phyloP scores from a whole-genome alignment of 495 filamentous ascomycete species.

The Hyaloscypha finlandica region DNA sequence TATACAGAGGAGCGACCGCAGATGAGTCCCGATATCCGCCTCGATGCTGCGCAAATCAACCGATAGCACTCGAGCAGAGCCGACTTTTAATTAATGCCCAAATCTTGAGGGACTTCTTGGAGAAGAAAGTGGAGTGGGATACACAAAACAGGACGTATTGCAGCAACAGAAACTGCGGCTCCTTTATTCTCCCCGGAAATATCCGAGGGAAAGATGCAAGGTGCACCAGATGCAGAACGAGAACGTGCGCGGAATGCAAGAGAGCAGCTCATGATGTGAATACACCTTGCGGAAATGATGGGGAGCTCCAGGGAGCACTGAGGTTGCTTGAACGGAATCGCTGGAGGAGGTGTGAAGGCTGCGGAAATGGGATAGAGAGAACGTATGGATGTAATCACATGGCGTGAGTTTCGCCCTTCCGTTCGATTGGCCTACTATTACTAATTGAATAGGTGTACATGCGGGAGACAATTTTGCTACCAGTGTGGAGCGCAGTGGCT shows the following conservation, averaged over 20 bases:
- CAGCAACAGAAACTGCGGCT: background rate
- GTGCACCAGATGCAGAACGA: background rate
- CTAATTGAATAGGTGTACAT: background rate
- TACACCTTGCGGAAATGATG: background rate
- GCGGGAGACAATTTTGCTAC: background rate
- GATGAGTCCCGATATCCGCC: constrained; percentile 2
- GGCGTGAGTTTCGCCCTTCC: background rate
- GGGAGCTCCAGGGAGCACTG: background rate
- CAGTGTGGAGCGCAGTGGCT: background rate
- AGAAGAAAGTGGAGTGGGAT: background rate
- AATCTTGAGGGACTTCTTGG: background rate
- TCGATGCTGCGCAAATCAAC: background rate
- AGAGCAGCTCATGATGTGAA: background rate
- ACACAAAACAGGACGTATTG: background rate
- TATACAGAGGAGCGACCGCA: background rate
- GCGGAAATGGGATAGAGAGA: background rate
- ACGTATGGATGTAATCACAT: background rate
- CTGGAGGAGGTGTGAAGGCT: background rate
- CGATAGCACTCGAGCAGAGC: background rate
- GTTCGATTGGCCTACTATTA: background rate
- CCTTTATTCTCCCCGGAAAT: background rate
- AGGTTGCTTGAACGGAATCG: background rate
- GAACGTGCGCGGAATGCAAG: constrained; percentile 1
- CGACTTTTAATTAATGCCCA: background rate
- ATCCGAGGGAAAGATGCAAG: background rate